A percentile compares a stretch with the other conserved stretches of the same genome.
Evolutionary conservation across 306 rosid species (phyloP).

Genomic region (Lathyrus tuberosus): DNA sequence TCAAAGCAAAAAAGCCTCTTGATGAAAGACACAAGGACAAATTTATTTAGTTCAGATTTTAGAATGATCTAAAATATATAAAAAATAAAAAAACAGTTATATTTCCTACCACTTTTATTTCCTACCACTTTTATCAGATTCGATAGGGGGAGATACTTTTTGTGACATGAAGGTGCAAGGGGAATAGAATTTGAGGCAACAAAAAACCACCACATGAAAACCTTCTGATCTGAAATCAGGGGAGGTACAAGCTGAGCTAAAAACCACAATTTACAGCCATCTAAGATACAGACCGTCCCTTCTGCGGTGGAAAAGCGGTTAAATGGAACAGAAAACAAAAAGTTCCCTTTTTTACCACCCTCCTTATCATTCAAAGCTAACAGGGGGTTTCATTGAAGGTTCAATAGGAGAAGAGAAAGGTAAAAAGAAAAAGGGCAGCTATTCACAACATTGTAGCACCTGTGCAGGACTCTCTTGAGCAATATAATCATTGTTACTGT

Average conservation of each 20-base stretch:
- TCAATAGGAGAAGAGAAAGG: neutral
- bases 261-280: neutral
- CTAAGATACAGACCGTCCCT: conserved; percentile 1
- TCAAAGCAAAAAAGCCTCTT: conserved; percentile 6
- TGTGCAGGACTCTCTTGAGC: conserved; percentile 2
- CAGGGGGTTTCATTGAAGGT: conserved; percentile 3
- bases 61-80: neutral
- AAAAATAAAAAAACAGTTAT: neutral
- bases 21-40: neutral
- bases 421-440: neutral
- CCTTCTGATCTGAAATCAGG: neutral
- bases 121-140: conserved; percentile 12
- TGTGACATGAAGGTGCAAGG: neutral
- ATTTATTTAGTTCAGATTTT: neutral
- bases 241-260: neutral
- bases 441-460: conserved; percentile 23
- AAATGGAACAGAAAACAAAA: neutral
- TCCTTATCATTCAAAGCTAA: conserved; percentile 11
- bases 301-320: neutral
- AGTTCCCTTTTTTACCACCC: neutral
- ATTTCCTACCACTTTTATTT: neutral
- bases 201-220: conserved; percentile 9
- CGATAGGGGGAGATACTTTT: neutral
- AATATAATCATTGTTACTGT: neutral
- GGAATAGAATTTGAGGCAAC: neutral